Evolutionary conservation across 2,329 filamentous ascomycete species (phyloP), one percentile per base, ranked within the genome.

Genomic region (Alternaria solani): DNA sequence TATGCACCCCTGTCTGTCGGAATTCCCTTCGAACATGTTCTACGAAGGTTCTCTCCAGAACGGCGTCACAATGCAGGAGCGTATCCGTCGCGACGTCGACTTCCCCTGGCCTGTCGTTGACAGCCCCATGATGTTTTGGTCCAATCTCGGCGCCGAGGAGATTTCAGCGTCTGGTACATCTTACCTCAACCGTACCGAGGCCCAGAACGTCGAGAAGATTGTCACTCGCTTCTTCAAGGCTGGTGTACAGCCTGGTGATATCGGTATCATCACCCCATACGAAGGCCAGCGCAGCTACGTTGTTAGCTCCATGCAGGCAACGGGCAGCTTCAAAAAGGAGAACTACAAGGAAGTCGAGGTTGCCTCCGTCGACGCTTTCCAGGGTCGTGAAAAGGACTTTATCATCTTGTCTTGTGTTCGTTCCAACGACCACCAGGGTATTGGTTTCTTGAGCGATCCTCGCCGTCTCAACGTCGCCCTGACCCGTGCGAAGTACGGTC

Each of bases 61-160:
- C 70, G 95, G 95, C 75, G 92, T 99, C 47, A 96, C 94, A 0
- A 91, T 91, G 76, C 89, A 92, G 68, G 91, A 96, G 74, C 90
- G 95, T 62, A 86, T 98, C 65, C 90, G 94, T 64, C 91, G 91
- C 67, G 94, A 99, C 71, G 93, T 99, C 28, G 95, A 99, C 79
- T 99, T 99, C 78, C 95, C 95, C 12, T 99, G 95, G 95, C 95
- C 95, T 3, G 92, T 97, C 30, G 88, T 85, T 20, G 94, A 98
- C 76, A 93, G 89, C 69, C 95, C 95, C 3, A 99, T 99, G 95
- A 98, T 98, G 95, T 99, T 99, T 82, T 99, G 95, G 95, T 96
- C 93, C 26, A 99, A 99, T 77, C 84, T 97, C 56, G 95, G 95
- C 61, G 96, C 96, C 61, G 95, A 99, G 79, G 95, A 99, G 79